Conservation (phyloP, 2,329 filamentous ascomycete species). For the Cryphonectria japonica region DNA sequence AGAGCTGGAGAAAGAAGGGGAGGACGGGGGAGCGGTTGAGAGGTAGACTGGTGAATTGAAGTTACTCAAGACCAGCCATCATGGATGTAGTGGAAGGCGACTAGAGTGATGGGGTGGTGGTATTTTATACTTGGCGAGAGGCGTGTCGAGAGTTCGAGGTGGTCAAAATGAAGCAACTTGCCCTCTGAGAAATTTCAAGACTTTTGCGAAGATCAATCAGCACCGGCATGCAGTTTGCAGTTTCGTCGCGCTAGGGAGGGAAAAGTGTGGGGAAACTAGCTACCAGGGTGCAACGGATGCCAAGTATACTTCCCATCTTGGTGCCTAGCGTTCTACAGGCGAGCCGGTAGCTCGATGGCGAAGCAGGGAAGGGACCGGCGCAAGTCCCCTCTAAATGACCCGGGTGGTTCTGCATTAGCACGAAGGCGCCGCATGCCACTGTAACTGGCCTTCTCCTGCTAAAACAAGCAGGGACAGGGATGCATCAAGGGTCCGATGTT, state of each 20-base stretch:
- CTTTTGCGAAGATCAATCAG: neutral
- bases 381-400: no score
- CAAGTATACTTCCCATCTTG: no score
- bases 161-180: neutral
- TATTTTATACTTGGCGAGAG: neutral
- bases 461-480: neutral
- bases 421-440: no score
- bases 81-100: neutral
- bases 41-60: constrained; percentile 16
- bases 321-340: no score
- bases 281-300: neutral
- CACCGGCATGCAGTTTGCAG: neutral
- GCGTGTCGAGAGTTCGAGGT: neutral
- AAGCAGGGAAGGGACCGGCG: no score
- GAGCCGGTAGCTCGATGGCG: no score
- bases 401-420: no score
- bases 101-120: neutral
- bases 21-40: neutral
- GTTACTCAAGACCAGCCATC: constrained; percentile 21
- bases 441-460: no score
- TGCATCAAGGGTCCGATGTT: neutral
- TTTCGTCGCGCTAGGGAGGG: neutral
- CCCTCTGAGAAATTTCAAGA: neutral
- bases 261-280: constrained; percentile 3
- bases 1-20: neutral